These are phyloP conservation scores for Colletotrichum tofieldiae DNA, from an alignment of 2,329 filamentous ascomycete species.

Conservation along the genomic window DNA sequence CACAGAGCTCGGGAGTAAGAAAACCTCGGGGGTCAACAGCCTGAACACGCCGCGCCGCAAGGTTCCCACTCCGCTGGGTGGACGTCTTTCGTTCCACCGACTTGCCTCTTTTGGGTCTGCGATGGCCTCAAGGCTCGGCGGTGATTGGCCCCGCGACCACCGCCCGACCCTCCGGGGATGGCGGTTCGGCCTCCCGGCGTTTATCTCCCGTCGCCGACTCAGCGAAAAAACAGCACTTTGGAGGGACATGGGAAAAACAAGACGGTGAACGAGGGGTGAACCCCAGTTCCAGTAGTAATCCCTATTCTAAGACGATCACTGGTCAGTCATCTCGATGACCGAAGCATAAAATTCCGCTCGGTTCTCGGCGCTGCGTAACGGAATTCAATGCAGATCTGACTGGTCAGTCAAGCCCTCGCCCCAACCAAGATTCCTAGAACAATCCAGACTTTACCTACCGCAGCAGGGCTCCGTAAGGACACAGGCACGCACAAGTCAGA, in stretches of 20 bases:
- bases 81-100: not conserved
- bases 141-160: not conserved
- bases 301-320: not conserved
- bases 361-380: constrained; percentile 17
- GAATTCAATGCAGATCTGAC: not conserved
- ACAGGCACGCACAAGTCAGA: not conserved
- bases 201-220: not conserved
- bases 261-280: not conserved
- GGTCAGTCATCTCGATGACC: not conserved
- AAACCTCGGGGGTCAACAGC: not conserved
- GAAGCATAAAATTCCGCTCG: constrained; percentile 16
- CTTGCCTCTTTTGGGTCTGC: constrained; percentile 16
- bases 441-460: not conserved
- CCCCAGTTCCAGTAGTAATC: not conserved
- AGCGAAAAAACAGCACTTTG: not conserved
- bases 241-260: not conserved
- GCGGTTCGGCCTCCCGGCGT: constrained; percentile 21
- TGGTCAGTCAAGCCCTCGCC: not conserved
- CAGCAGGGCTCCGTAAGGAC: not conserved
- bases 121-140: not conserved
- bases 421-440: not conserved
- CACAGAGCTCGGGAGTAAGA: not conserved
- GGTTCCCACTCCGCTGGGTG: not conserved
- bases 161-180: not conserved
- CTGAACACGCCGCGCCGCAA: not conserved